Base-by-base conservation (phyloP, 2,329 filamentous ascomycete genomes). In the Alternaria gaisen region DNA sequence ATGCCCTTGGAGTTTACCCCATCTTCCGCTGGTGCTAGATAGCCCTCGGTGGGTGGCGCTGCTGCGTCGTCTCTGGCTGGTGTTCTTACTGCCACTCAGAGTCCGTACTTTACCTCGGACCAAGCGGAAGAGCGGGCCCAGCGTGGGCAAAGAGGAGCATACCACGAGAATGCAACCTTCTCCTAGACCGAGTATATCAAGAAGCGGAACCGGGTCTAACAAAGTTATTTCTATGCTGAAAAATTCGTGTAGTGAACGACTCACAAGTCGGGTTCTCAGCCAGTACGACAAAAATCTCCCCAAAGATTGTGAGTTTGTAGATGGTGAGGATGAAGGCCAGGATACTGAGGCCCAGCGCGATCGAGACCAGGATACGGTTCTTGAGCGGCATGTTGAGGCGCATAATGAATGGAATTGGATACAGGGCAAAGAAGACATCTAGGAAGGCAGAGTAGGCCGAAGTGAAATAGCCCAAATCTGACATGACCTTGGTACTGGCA, bases 281-380 rank as follows among this genome's bases (percentile, higher is more conserved):
- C 43, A 46, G 6, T 46, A 46, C 43, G 1, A 20, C n/a, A 4
- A 46, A 46, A 2, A 46, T 20, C 9, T 46, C 43, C 3, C 43
- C 43, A 46, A 46, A 46, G 6, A 46, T 46, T 46, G 43, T 46
- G 11, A 46, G 43, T 46, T 46, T 46, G 43, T 46, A 46, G 43
- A 46, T 46, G 43, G 43, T 46, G 43, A 46, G 43, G n/a, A 46
- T 46, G 26, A 32, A 46, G n/a, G 43, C 43, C 26, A 46, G 26
- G n/a, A 46, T 46, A 20, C 24, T 46, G n/a, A 46, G 26, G 43
- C 43, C 43, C 43, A 46, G 26, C 43, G 43, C 26, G 3, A 46
- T 46, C 43, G 43, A 46, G 43, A 46, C 43, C 43, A 46, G 26
- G 24, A 46, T 46, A 0, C 43, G 43, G 43, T 46, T 46, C 43